Base-by-base conservation (phyloP, 1,139 yeast species). In the Candida albicans region DNA sequence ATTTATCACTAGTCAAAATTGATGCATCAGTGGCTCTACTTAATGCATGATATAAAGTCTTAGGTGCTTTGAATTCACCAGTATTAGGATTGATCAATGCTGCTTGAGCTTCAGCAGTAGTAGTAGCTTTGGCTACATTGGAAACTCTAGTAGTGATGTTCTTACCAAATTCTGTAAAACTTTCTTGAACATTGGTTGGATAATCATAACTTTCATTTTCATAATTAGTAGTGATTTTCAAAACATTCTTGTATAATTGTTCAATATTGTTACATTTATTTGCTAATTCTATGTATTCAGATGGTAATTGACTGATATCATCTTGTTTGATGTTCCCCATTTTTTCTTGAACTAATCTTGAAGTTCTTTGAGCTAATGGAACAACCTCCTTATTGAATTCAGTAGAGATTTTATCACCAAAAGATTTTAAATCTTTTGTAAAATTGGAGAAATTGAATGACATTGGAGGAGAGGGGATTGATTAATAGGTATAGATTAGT, bases 161-260 rank as follows among this genome's bases (percentile, higher is more conserved):
- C 64, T 82, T 83, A 43, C 91, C 82, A 50, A 88, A 78, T 52
- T 87, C 95, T 42, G 77, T 75, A 52, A 88, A 79, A 14, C 93
- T 83, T 60, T 88, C 96, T 56, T 75, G 82, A 45, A 73, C 59
- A 58, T 86, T 84, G 44, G 82, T 79, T n/a, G 96, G 96, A 63
- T 88, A 88, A 64, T 89, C 96, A 65, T 89, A 88, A 44, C 85
- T 76, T 62, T 87, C 96, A 53, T 73, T 78, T 57, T 84, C 93
- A 63, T 86, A 88, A 46, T 77, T 77, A 31, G 77, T 67, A 46
- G 95, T 84, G 45, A 88, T 85, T 46, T 84, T 77, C 53, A 88
- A 75, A 44, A 88, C 77, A 59, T 85, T 84, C 61, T 79, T 79
- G 70, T 87, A 88, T 44, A 88, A 81, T 32, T 74, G 66, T 62